Base-by-base conservation (phyloP, 1,284 basidiomycete species). In the Trametes pubescens region DNA sequence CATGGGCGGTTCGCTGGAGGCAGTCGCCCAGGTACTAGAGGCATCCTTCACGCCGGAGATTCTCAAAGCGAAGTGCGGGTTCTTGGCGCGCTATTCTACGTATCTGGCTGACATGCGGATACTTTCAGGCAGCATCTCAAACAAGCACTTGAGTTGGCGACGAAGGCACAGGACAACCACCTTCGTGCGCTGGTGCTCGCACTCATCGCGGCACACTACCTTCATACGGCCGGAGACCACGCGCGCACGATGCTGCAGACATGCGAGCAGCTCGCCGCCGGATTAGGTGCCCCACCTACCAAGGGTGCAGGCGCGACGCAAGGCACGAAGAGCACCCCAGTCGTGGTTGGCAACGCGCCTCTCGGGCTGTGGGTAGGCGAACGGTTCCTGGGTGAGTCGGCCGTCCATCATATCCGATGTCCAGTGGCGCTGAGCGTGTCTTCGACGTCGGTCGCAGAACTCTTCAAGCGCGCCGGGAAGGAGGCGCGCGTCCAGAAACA, bases 351-450 rank as follows among this genome's bases (percentile, higher is more conserved):
- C 11, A 91, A 91, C 64, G 86, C 83, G 5, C 82, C 84, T 21
- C 73, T 92, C 71, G 79, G 89, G 21, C 70, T 91, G 55, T 92
- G 91, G 90, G 84, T 89, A 11, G 90, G 90, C 4, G 85, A 91
- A 69, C 79, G 88, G 52, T 84, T 84, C 67, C 77, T 89, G 49
- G 89, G 90, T 90, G 55, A 55, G 83, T 76, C 52, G 13, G 49
- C 22, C 49, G 13, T 46, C 46, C 16, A 54, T 49, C 22, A 5
- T 7, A 4, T 35, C 34, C 16, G 29, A 32, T 32, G 29, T 46
- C 14, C 32, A 6, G 9, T 35, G 40, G 18, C 35, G 51, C 51
- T 51, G 40, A 56, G 29, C 14, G 18, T 13, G 14, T n/a, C 40
- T 29, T 44, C 26, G 32, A 16, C 38, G 44, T 46, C 43, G 14